These are phyloP conservation scores for Panaeolus papilionaceus DNA, from an alignment of 768 basidiomycete genomes.

Conservation along the genomic window DNA sequence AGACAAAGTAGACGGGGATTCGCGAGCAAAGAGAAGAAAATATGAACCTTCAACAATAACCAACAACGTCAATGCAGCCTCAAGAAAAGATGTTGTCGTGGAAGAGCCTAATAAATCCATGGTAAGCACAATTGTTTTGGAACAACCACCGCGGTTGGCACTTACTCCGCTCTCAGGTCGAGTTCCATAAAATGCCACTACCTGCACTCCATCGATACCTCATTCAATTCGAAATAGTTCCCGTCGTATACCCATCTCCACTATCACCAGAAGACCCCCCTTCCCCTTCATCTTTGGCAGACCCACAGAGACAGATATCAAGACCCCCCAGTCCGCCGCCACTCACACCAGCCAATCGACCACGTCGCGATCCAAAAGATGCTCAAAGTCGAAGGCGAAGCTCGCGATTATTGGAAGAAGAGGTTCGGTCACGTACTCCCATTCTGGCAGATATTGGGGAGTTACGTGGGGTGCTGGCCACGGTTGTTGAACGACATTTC, in stretches of 20 bases:
- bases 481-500: constrained; percentile 78
- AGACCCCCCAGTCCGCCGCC: constrained; percentile 59
- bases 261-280: constrained; percentile 72
- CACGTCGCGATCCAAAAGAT: constrained; percentile 72
- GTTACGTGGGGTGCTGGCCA: constrained; percentile 68
- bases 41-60: constrained; percentile 45
- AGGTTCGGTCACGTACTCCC: constrained; percentile 57
- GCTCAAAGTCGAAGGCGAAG: constrained; percentile 64
- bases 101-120: constrained; percentile 48
- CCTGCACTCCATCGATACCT: constrained; percentile 75
- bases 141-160: neutral
- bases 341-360: constrained; percentile 71
- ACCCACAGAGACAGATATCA: constrained; percentile 50
- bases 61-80: constrained; percentile 28
- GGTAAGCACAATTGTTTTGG: constrained; percentile 37
- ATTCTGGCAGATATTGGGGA: constrained; percentile 75
- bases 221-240: constrained; percentile 73
- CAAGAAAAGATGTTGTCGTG: constrained; percentile 42
- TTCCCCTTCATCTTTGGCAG: constrained; percentile 64
- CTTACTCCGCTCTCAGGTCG: constrained; percentile 54
- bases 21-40: constrained; percentile 76
- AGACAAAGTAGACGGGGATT: constrained; percentile 77
- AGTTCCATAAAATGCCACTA: constrained; percentile 75
- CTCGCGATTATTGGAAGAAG: constrained; percentile 76
- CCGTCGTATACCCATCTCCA: constrained; percentile 74